These are phyloP conservation scores for Dactylella cylindrospora DNA, from an alignment of 2,329 filamentous ascomycete genomes.

Conservation along the genomic window DNA sequence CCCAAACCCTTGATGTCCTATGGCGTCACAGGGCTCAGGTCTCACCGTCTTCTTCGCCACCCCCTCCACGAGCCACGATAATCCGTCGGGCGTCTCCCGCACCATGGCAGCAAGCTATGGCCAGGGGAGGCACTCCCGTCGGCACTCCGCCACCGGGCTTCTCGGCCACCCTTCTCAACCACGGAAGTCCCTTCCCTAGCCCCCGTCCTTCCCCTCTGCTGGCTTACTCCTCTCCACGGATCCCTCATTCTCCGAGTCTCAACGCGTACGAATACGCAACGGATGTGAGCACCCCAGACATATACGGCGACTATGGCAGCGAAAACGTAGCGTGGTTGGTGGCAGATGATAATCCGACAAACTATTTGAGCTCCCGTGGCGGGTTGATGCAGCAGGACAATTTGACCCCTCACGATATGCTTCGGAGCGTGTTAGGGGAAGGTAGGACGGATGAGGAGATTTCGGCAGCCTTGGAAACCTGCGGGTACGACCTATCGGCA, in stretches of 20 bases:
- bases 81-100: conserved; percentile 89
- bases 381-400: conserved; percentile 65
- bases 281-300: conserved; percentile 77
- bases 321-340: conserved; percentile 98
- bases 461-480: conserved; percentile 80
- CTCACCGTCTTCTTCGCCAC: conserved; percentile 75
- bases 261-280: conserved; percentile 85
- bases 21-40: conserved; percentile 75
- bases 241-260: conserved; percentile 88
- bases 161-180: conserved; percentile 60
- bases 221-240: conserved; percentile 81
- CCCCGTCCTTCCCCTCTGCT: conserved; percentile 89
- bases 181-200: conserved; percentile 85
- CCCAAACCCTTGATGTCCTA: conserved; percentile 83
- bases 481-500: conserved; percentile 89
- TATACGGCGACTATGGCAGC: conserved; percentile 85
- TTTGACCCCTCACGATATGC: conserved; percentile 97
- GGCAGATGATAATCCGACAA: conserved; percentile 73
- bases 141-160: conserved; percentile 47
- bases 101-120: conserved; percentile 72
- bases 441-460: conserved; percentile 91
- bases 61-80: conserved; percentile 76
- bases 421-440: conserved; percentile 89
- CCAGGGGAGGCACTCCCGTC: conserved; percentile 71
- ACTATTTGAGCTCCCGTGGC: conserved; percentile 70